Conservation (phyloP, 2,329 filamentous ascomycete genomes). For the Xylariaceae sp. region DNA sequence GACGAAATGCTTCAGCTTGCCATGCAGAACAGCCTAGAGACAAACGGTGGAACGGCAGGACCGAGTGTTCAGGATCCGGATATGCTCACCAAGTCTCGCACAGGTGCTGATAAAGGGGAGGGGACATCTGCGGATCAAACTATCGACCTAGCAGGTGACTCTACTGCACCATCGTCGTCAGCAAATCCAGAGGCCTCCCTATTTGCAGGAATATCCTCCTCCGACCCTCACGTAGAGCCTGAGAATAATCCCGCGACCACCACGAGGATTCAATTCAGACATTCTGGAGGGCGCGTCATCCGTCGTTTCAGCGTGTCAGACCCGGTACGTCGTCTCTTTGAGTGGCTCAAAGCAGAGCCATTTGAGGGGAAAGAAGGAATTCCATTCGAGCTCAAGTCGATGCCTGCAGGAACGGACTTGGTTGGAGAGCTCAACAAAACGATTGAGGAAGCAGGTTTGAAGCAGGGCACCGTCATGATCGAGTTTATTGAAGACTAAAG, state of each 20-base stretch:
- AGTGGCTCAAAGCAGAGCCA: conserved; percentile 91
- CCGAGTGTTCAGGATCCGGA: conserved; percentile 75
- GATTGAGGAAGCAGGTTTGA: conserved; percentile 78
- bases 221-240: conserved; percentile 75
- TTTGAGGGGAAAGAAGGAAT: conserved; percentile 73
- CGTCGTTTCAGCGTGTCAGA: conserved; percentile 78
- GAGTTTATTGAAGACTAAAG: conserved; percentile 67
- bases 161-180: conserved; percentile 11
- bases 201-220: conserved; percentile 69
- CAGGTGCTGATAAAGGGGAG: conserved; percentile 51
- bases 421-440: conserved; percentile 69
- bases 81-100: conserved; percentile 68
- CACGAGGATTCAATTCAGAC: conserved; percentile 89
- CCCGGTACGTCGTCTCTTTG: conserved; percentile 77
- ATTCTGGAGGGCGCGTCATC: conserved; percentile 79
- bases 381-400: conserved; percentile 81
- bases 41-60: conserved; percentile 39
- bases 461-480: conserved; percentile 93
- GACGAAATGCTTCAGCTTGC: conserved; percentile 97
- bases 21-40: conserved; percentile 78
- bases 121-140: conserved; percentile 38
- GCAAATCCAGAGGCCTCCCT: conserved; percentile 32
- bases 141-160: conserved; percentile 18
- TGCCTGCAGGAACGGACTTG: conserved; percentile 75
- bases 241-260: conserved; percentile 64